These are phyloP conservation scores for Ceratocystis harringtonii DNA, from an alignment of 2,329 filamentous ascomycete genomes.

Conservation along the genomic window DNA sequence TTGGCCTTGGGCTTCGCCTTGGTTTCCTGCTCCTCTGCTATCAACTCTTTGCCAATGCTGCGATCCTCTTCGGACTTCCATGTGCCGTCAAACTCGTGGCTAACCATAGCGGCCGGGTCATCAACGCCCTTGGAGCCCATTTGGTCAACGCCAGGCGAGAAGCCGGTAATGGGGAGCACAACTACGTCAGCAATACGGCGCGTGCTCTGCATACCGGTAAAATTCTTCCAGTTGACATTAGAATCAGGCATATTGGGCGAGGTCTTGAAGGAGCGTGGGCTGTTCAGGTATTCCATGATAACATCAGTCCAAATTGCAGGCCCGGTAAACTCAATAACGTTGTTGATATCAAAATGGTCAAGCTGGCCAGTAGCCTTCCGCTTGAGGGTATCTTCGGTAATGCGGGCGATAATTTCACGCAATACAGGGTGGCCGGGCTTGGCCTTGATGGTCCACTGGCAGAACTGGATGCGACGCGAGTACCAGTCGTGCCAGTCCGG, in stretches of 20 bases:
- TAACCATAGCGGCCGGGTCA: slow-evolving; percentile 93
- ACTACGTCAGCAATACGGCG: slow-evolving; percentile 90
- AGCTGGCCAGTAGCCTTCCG: slow-evolving; percentile 56
- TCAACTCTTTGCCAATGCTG: slow-evolving; percentile 43
- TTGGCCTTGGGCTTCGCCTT: background rate
- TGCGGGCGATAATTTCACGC: slow-evolving; percentile 69
- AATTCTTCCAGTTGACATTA: slow-evolving; percentile 71
- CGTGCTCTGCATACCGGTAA: slow-evolving; percentile 68
- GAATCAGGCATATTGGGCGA: slow-evolving; percentile 51
- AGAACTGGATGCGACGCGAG: slow-evolving; percentile 90
- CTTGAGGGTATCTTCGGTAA: slow-evolving; percentile 66
- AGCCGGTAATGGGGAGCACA: slow-evolving; percentile 88
- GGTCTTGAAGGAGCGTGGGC: slow-evolving; percentile 57
- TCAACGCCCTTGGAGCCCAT: slow-evolving; percentile 83
- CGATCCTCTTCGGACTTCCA: slow-evolving; percentile 62
- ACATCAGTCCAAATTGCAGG: slow-evolving; percentile 89
- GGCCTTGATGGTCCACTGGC: slow-evolving; percentile 95
- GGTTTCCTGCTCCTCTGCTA: background rate
- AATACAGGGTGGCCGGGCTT: slow-evolving; percentile 91
- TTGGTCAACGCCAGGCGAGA: slow-evolving; percentile 84
- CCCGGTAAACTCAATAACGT: slow-evolving; percentile 85
- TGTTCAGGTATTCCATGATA: slow-evolving; percentile 88
- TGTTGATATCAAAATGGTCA: slow-evolving; percentile 43
- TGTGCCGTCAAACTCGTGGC: slow-evolving; percentile 91
- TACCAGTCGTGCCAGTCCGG: slow-evolving; percentile 93